Evolutionary conservation across 441 rosid genomes (phyloP).

Genomic region (Mallotus japonicus): DNA sequence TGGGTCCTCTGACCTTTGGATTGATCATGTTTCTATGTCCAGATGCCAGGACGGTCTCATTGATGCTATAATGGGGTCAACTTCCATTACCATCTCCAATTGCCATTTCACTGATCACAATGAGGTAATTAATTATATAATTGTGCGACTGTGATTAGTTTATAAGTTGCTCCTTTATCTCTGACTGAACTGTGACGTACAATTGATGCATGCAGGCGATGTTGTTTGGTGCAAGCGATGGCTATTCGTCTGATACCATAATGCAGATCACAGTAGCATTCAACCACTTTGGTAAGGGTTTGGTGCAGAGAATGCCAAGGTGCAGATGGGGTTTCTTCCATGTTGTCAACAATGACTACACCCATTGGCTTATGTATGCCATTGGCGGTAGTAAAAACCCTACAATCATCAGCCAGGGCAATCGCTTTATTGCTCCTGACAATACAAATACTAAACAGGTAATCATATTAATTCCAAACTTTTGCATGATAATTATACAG

Average conservation of each 20-base stretch:
- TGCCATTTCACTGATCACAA: slow-evolving; percentile 68
- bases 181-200: too few species aligned
- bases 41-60: slow-evolving; percentile 62
- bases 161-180: too few species aligned
- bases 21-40: slow-evolving; percentile 77
- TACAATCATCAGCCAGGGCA: slow-evolving; percentile 71
- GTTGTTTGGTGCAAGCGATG: slow-evolving; percentile 61
- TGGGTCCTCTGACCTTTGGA: slow-evolving; percentile 60
- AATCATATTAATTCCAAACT: neutral
- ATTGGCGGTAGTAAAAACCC: slow-evolving; percentile 68
- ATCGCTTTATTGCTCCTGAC: slow-evolving; percentile 61
- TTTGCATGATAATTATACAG: neutral
- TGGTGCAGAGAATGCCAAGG: slow-evolving; percentile 89
- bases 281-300: slow-evolving; percentile 79
- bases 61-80: slow-evolving; percentile 67
- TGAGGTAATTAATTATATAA: slow-evolving; percentile 37
- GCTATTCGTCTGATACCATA: slow-evolving; percentile 32
- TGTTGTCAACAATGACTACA: slow-evolving; percentile 81
- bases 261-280: slow-evolving; percentile 87
- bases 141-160: too few species aligned
- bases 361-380: slow-evolving; percentile 79
- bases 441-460: slow-evolving; percentile 15
- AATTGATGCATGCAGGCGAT: slow-evolving; percentile 43
- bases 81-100: slow-evolving; percentile 80
- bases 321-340: slow-evolving; percentile 67